These are phyloP conservation scores for Fragilaria radians DNA, from an alignment of 108 stramenopile species.

Conservation along the genomic window DNA sequence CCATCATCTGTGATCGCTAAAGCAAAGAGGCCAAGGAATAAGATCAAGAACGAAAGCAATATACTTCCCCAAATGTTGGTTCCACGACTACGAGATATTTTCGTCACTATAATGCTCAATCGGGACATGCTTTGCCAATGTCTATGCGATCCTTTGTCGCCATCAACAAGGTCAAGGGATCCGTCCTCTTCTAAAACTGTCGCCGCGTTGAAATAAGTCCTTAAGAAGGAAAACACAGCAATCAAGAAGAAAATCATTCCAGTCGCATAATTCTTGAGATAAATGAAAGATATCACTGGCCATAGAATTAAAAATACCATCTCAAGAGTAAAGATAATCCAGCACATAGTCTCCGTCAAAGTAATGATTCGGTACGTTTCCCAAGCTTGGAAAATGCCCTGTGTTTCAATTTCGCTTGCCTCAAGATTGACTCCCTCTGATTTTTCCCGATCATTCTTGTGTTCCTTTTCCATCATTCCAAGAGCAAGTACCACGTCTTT, in stretches of 20 bases:
- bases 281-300: slow-evolving; percentile 8
- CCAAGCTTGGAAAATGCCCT: slow-evolving; percentile 28
- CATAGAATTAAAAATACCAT: slow-evolving; percentile 27
- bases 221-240: not conserved
- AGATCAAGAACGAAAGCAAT: not conserved
- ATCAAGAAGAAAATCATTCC: slow-evolving; percentile 1
- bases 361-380: slow-evolving; percentile 25
- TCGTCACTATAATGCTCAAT: not conserved
- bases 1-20: not conserved
- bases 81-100: not conserved
- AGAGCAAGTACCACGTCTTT: not conserved
- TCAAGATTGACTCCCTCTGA: not conserved
- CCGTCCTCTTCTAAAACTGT: slow-evolving; percentile 5
- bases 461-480: not conserved
- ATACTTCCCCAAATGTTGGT: not conserved
- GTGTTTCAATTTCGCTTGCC: not conserved
- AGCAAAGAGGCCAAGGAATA: not conserved
- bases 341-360: slow-evolving; percentile 24
- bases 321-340: slow-evolving; percentile 19
- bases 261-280: not conserved
- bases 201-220: slow-evolving; percentile 5
- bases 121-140: not conserved
- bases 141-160: slow-evolving; percentile 2
- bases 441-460: not conserved
- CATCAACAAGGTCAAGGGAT: slow-evolving; percentile 1